These are phyloP conservation scores for Colletotrichum lini DNA, from an alignment of 2,329 filamentous ascomycete genomes.

Conservation along the genomic window DNA sequence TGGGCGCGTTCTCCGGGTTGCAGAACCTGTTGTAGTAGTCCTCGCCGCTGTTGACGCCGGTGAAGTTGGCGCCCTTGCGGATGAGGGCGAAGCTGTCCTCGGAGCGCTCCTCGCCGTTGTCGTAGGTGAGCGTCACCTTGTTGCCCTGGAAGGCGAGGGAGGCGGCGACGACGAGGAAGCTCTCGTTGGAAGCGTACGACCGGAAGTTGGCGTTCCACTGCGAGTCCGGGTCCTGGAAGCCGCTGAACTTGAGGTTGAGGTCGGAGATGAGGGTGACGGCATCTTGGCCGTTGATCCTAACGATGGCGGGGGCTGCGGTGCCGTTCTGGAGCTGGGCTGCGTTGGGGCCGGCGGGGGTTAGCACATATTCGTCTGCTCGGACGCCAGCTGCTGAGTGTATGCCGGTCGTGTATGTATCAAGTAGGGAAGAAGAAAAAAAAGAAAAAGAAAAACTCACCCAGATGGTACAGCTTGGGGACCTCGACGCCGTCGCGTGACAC, in stretches of 20 bases:
- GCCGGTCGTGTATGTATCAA: too few species aligned
- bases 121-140: slow-evolving; percentile 52
- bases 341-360: background rate
- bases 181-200: slow-evolving; percentile 46
- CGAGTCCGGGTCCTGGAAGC: slow-evolving; percentile 70
- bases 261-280: slow-evolving; percentile 64
- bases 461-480: slow-evolving; percentile 70
- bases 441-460: slow-evolving; percentile 50
- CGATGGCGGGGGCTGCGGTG: slow-evolving; percentile 58
- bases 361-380: background rate
- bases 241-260: slow-evolving; percentile 60
- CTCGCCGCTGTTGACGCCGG: slow-evolving; percentile 50
- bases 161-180: slow-evolving; percentile 44
- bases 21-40: slow-evolving; percentile 55
- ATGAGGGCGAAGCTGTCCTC: slow-evolving; percentile 48
- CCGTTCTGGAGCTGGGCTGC: slow-evolving; percentile 34
- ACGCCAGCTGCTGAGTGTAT: background rate
- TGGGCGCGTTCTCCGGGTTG: slow-evolving; percentile 44
- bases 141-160: slow-evolving; percentile 48
- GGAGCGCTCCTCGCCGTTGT: slow-evolving; percentile 49
- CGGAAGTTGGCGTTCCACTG: slow-evolving; percentile 59
- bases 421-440: too few species aligned
- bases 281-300: slow-evolving; percentile 70
- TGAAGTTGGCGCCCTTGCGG: slow-evolving; percentile 48
- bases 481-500: slow-evolving; percentile 72